A percentile compares a stretch with the other conserved stretches of the same genome.
These are phyloP conservation scores for Curvularia sp. DNA, from an alignment of 2,329 filamentous ascomycete genomes.

Conservation along the genomic window DNA sequence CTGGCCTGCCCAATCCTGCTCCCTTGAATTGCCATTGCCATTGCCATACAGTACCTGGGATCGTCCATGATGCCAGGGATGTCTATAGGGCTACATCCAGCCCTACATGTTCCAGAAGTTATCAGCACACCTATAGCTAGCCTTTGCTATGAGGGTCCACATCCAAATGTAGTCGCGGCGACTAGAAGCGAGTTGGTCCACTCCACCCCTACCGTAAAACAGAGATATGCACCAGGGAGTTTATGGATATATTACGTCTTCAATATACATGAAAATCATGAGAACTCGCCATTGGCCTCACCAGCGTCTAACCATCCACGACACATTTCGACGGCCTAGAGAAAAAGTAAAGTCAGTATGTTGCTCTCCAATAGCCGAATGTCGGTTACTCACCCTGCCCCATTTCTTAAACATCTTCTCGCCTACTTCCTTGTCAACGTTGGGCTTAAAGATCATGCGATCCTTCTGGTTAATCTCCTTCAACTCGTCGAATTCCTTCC, in stretches of 20 bases:
- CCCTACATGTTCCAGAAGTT: not conserved
- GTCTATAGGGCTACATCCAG: not conserved
- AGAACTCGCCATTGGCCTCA: slow-evolving; percentile 47
- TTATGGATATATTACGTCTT: slow-evolving; percentile 35
- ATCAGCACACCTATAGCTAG: not conserved
- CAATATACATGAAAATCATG: slow-evolving; percentile 35
- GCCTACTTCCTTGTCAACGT: slow-evolving; percentile 66
- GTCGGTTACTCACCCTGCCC: slow-evolving; percentile 59
- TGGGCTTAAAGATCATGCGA: slow-evolving; percentile 73
- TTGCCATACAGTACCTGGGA: slow-evolving; percentile 5
- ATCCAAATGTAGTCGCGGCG: not conserved
- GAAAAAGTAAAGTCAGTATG: slow-evolving; percentile 11
- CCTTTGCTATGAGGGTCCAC: not conserved
- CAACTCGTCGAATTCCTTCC: slow-evolving; percentile 77
- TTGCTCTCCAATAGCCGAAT: not conserved
- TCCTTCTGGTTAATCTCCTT: slow-evolving; percentile 75
- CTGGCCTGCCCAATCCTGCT: slow-evolving; percentile 2
- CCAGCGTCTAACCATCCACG: slow-evolving; percentile 70
- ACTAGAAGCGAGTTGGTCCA: slow-evolving; percentile 3
- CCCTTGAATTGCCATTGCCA: not conserved
- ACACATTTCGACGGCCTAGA: slow-evolving; percentile 74
- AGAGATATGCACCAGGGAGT: slow-evolving; percentile 25
- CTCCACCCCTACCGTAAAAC: not conserved
- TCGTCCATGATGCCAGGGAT: slow-evolving; percentile 2
- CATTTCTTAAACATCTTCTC: slow-evolving; percentile 72